Base-by-base conservation (phyloP, 441 rosid species). In the Flueggea neowawraea region DNA sequence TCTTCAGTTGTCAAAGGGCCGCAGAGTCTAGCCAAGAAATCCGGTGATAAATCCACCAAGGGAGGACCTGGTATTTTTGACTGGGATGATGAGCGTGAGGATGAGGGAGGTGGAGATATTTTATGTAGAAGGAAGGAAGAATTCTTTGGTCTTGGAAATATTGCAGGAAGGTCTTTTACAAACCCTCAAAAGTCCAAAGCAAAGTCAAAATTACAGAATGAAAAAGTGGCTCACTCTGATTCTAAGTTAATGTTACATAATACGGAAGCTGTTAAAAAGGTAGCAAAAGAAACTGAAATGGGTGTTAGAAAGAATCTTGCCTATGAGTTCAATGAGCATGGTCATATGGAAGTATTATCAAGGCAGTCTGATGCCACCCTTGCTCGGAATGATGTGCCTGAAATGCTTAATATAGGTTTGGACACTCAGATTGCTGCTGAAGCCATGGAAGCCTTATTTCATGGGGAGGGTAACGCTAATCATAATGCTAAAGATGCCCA, bases 401-500 rank as follows among this genome's bases (percentile, higher is more conserved):
- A 80, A 68, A 71, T 64, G 67, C 74, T 68, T 70, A 52, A 75
- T 68, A 81, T 82, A 48, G 96, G 97, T 66, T 64, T 79, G 67
- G 94, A 91, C 69, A 91, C 99, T 55, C 97, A 89, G 70, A 75
- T 89, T 75, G 97, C 97, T 64, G 95, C 95, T 63, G 98, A 90
- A 75, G 97, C 83, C 6, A 88, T 93, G 81, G 88, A 81, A 84
- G 87, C 87, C 58, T 84, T 94, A 57, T 70, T 75, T 54, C 62
- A 61, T 65, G 96, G 81, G 52, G 79, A 82, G 55, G 75, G 44
- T 53, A 63, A 63, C 53, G 48, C 65, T 52, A 45, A 55, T 47
- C 13, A 52, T 51, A 65, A 68, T 79, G 70, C 64, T 55, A 55
- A 62, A 57, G 62, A 45, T 58, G 62, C n/a, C 55, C 64, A 61